phyloP scores from a whole-genome alignment of 768 basidiomycete species.

The Pleurotus platypus region DNA sequence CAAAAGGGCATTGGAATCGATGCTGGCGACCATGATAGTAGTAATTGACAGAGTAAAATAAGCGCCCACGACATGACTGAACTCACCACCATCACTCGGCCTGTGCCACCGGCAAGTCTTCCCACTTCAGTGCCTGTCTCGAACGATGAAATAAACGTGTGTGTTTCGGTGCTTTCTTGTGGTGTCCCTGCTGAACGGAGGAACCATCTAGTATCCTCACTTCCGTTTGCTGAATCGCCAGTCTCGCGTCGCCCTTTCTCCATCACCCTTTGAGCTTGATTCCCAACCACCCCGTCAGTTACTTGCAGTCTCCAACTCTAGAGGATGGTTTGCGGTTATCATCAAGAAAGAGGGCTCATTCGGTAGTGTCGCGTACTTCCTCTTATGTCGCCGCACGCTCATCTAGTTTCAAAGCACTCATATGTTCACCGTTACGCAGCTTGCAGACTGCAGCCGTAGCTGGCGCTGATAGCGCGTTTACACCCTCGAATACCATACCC shows the following conservation, averaged over 20 bases:
- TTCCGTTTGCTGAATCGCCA: conserved; percentile 58
- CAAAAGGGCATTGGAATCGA: conserved; percentile 31
- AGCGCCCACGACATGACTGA: conserved; percentile 1
- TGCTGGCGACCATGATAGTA: background rate
- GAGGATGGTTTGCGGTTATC: conserved; percentile 71
- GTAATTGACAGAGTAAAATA: background rate
- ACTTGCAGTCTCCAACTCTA: conserved; percentile 56
- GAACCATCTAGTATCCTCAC: conserved; percentile 35
- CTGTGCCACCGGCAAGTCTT: background rate
- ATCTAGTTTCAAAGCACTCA: conserved; percentile 40
- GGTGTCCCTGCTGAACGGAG: background rate
- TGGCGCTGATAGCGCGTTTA: conserved; percentile 42
- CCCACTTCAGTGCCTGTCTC: background rate
- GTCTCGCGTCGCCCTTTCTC: conserved; percentile 60
- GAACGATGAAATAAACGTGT: conserved; percentile 30
- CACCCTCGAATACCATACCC: conserved; percentile 47
- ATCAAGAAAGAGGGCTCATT: conserved; percentile 31
- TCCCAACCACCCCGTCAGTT: conserved; percentile 41
- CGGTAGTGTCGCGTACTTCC: conserved; percentile 25
- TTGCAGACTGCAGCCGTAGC: conserved; percentile 51
- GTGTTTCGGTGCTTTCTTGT: conserved; percentile 15
- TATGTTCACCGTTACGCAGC: conserved; percentile 57
- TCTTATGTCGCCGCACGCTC: background rate
- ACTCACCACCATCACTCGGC: conserved; percentile 8
- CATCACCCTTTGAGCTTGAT: conserved; percentile 40